phyloP scores from a whole-genome alignment of 257 asterid genomes.

The Ilex asprella region DNA sequence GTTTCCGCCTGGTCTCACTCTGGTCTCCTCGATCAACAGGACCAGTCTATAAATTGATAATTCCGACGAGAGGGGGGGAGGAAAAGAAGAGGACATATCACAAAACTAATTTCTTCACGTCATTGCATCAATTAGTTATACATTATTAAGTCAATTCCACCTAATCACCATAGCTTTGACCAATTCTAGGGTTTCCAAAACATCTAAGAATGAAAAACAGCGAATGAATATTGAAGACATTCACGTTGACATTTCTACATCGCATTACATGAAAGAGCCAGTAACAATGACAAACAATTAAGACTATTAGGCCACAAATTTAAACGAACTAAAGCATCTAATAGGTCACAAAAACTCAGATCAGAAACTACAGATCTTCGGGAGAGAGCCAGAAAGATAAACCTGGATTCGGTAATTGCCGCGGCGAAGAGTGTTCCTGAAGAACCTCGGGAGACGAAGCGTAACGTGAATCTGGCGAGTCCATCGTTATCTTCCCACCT shows the following conservation, averaged over 20 bases:
- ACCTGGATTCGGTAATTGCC: background rate
- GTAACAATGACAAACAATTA: background rate
- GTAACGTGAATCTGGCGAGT: background rate
- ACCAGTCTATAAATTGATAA: no score
- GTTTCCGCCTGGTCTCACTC: no score
- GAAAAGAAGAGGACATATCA: no score
- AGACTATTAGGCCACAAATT: background rate
- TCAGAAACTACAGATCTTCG: background rate
- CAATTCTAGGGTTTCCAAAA: no score
- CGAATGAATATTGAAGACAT: background rate
- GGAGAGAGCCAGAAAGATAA: no score
- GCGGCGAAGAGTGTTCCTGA: background rate
- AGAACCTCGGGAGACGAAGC: background rate
- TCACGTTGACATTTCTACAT: background rate
- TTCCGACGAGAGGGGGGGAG: no score
- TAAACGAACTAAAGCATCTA: background rate
- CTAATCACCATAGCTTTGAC: no score
- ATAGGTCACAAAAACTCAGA: background rate
- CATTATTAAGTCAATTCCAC: no score
- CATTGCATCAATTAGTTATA: no score
- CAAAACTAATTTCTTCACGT: no score
- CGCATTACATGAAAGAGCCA: background rate
- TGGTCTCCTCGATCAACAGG: no score
- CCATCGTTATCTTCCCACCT: background rate
- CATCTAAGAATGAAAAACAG: background rate